Evolutionary conservation across 495 filamentous ascomycete genomes (phyloP), one percentile per base, ranked within the genome.

Genomic region (Endocarpon pusillum): DNA sequence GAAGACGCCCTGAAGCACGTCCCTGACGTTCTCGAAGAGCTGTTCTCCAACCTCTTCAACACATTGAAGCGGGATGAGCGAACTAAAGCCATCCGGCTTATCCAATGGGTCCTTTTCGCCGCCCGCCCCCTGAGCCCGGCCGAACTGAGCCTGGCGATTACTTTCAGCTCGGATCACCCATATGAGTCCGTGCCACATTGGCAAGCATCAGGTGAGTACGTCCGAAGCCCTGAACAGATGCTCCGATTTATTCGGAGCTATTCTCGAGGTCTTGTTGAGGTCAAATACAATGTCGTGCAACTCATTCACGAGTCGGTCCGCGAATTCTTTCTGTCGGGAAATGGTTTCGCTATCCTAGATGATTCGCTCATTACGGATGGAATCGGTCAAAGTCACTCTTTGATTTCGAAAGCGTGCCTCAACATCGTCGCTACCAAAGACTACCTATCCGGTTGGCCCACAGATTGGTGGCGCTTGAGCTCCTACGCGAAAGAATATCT

Each of bases 241-340:
- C 8, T 8, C 8, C 8, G 12, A 25, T 8, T 8, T 8, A 12
- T 25, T 25, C 23, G 23, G 23, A 25, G 8, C 8, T 8, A 8
- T 12, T 25, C 23, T 25, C 23, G 23, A 25, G 23, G 23, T 12
- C 23, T 25, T 12, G 23, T 25, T 25, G 23, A 25, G 23, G 12
- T 25, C 8, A 25, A 12, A 25, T 25, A n/a, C n/a, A n/a, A n/a
- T n/a, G n/a, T n/a, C 2, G 52, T 62, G 20, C 59, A 66, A 38
- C 64, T 66, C 38, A 65, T 66, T 26, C 59, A 67, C 37, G 58
- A 65, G 42, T 63, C 60, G 1, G 61, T 64, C 2, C 43, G 48
- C 5, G 57, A 62, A 27, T 63, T 55, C 17, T 45, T 66, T 3
- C 10, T 62, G 4, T 54, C 57, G 37, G 49, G 58, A 18, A 42